phyloP scores from a whole-genome alignment of 495 filamentous ascomycete genomes.

The Penicillium paradoxum region DNA sequence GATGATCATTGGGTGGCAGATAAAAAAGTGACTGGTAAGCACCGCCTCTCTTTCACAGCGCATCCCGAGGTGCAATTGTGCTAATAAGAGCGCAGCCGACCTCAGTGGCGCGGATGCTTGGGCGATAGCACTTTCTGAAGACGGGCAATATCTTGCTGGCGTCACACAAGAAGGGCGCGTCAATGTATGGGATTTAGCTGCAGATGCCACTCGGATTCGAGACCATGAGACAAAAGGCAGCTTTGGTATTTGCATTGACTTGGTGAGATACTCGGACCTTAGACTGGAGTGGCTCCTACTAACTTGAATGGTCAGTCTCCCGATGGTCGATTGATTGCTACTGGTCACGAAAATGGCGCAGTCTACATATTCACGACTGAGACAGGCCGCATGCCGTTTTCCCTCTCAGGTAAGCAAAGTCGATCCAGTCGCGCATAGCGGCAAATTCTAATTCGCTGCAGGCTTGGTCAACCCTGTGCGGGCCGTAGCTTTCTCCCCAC shows the following conservation, averaged over 20 bases:
- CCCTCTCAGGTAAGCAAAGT: conserved; percentile 63
- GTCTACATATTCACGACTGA: conserved; percentile 94
- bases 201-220: conserved; percentile 53
- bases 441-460: conserved; percentile 26
- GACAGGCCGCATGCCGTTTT: conserved; percentile 78
- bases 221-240: conserved; percentile 87
- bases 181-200: conserved; percentile 75
- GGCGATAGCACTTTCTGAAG: conserved; percentile 78
- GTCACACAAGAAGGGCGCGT: conserved; percentile 80
- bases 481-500: conserved; percentile 80
- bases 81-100: conserved; percentile 13
- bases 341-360: conserved; percentile 88
- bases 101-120: conserved; percentile 56
- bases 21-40: conserved; percentile 40
- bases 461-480: conserved; percentile 83
- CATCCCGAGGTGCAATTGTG: background rate
- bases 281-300: conserved; percentile 4
- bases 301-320: conserved; percentile 43
- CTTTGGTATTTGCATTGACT: conserved; percentile 84
- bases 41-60: background rate
- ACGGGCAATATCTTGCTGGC: conserved; percentile 76
- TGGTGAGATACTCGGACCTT: conserved; percentile 47
- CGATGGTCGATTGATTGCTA: conserved; percentile 82
- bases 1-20: conserved; percentile 52
- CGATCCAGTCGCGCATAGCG: background rate